Base-by-base conservation (phyloP, 2,329 filamentous ascomycete genomes). In the Tolypocladium album region DNA sequence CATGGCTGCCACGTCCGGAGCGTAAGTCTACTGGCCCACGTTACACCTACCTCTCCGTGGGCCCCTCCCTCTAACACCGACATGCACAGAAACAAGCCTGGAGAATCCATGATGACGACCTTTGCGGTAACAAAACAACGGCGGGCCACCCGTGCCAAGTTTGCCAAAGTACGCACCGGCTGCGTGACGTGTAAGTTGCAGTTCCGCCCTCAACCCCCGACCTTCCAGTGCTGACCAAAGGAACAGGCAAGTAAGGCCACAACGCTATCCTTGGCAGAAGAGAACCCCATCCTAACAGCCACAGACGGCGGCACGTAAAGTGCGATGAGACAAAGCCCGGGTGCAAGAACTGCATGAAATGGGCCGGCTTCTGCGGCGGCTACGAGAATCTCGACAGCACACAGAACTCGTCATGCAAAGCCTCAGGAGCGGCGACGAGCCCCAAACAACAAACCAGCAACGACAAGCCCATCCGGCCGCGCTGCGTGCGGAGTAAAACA, bases 241-340 rank as follows among this genome's bases (percentile, higher is more conserved):
- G 4, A 11, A 8, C 36, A 70, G 69, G 69, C 69, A 70, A 70
- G 68, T 70, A 55, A 67, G 68, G 65, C 22, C 34, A 40, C 31
- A 39, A 45, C 27, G 9, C n/a, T 38, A 43, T 4, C 55, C 45
- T 31, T 40, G 55, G 61, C 6, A 22, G 15, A 15, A 24, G 3
- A n/a, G n/a, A n/a, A 43, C 20, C 40, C 34, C 13, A 31, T 13
- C 53, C 62, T 58, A 59, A 61, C 56, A 11, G 40, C 43, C 34
- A 38, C 55, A 74, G 71, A 61, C 68, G 66, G 58, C 67, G 71
- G 17, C 72, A 73, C 56, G 68, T 74, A 39, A 74, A 74, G 58
- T 74, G 71, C 62, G 72, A 74, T 59, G 72, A 74, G 59, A 65
- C 67, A 8, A 73, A 72, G 60, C 72, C 72, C 7, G 67, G 65